Evolutionary conservation across 2,329 filamentous ascomycete species (phyloP), one percentile per base, ranked within the genome.

Genomic region (Colletotrichum acutatum): DNA sequence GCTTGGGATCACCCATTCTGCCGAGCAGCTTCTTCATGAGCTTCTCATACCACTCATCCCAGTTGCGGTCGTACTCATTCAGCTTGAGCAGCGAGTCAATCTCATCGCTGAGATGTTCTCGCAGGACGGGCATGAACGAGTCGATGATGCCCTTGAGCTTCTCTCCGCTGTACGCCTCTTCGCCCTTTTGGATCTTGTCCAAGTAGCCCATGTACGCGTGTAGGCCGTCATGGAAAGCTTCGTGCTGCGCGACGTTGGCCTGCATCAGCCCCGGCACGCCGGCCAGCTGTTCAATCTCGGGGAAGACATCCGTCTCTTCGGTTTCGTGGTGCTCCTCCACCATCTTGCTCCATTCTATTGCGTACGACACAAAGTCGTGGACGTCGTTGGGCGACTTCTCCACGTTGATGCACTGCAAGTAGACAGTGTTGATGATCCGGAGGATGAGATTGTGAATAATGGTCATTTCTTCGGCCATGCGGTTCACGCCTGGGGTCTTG

Each of bases 81-180:
- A 86, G 75, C 1, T 62, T 77, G 52, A 82, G 61, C 19, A 86
- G 79, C 52, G 80, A 80, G 42, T 77, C 76, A 56, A 86, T 82
- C 74, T 86, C 84, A 7, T 84, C 79, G 3, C 73, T 74, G 12
- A 86, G 76, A 73, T 86, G 85, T 46, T 77, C 64, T 49, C 75
- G 74, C 66, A 86, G 74, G 4, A 74, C 73, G 0, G 78, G 76
- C 46, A 79, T 83, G 63, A 86, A 84, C 1, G 54, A 70, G 76
- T 84, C 81, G 59, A 85, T 79, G 24, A 83, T 76, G 7, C 28
- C 19, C 19, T 69, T 72, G 3, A 84, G 69, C 61, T 76, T 81
- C 1, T 71, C 54, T 0, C 82, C 83, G 63, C 82, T 78, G 53
- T 81, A 82, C 22, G 76, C 65, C 12, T 80, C 78, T 34, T 78